Evolutionary conservation across 805 yeast genomes (phyloP), one percentile per base, ranked within the genome.

Genomic region (Vanderwaltozyma polyspora): DNA sequence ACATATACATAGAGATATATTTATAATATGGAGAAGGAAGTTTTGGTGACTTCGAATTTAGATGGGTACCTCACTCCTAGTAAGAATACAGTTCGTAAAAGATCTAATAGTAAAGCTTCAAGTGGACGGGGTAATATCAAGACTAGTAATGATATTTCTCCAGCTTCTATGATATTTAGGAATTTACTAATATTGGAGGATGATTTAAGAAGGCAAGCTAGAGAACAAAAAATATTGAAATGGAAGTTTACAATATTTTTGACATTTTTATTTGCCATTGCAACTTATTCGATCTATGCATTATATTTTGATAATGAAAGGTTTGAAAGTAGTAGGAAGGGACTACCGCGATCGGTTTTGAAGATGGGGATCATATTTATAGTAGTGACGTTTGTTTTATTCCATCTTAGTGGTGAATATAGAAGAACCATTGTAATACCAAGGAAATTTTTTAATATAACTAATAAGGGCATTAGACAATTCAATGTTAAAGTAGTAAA

Each of bases 401-500:
- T 84, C 58, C 86, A 81, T 49, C 58, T 89, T 24, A 79, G 94
- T 17, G 98, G 98, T 1, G 91, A 86, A 59, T 91, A 89, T 57
- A 73, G 72, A 38, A 72, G 91, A 40, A 84, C 95, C 0, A 82
- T 89, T 35, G 79, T 82, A 12, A 63, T 76, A 28, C 94, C 95
- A 2, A 70, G 94, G 40, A 69, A 74, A 50, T 89, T 86, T 51
- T 62, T 91, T 36, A 63, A 76, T 1, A 72, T 79, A n/a, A 76
- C 96, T 6, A 91, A 91, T 57, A 85, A 84, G 52, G 96, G 96
- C 0, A 62, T 89, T 18, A 62, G 95, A 32, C 89, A 84, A 47
- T 65, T 87, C 44, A 87, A 91, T 52, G 66, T 85, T 25, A 68
- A 86, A 42, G 56, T 86, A 26, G 87, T 85, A 8, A 78, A 77